Evolutionary conservation across 148 eudicot genomes (phyloP).

Genomic region (Camellia japonica): DNA sequence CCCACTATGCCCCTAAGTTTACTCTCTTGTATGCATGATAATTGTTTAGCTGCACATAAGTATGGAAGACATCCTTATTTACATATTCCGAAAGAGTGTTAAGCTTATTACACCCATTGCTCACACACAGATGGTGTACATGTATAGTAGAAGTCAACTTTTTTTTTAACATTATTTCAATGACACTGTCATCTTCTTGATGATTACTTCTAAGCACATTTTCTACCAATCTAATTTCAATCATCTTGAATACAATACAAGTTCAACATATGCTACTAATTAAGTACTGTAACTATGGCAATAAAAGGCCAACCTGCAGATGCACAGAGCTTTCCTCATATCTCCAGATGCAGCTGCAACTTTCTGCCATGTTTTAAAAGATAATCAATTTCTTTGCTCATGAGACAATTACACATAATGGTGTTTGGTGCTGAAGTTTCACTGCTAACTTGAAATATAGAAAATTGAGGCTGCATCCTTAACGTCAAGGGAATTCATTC

Average conservation of each 20-base stretch:
- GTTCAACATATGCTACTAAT: neutral
- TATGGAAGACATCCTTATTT: too few relatives aligned
- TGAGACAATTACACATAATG: neutral
- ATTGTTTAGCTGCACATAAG: too few relatives aligned
- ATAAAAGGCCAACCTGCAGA: conserved; percentile 69
- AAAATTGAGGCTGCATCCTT: conserved; percentile 1
- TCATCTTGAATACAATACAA: neutral
- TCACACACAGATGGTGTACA: too few relatives aligned
- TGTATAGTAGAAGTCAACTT: neutral
- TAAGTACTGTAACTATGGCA: neutral
- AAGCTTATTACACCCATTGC: too few relatives aligned
- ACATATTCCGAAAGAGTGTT: too few relatives aligned
- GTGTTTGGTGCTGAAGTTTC: conserved; percentile 41
- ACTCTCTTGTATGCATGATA: too few relatives aligned
- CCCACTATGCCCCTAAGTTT: too few relatives aligned
- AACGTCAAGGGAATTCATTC: neutral
- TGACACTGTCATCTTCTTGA: neutral
- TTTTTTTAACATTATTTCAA: neutral
- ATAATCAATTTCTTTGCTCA: neutral
- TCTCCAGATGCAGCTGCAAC: conserved; percentile 98
- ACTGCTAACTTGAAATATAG: conserved; percentile 20
- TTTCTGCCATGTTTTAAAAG: conserved; percentile 48
- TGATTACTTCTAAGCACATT: too few relatives aligned
- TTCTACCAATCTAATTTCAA: neutral
- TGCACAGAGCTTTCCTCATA: conserved; percentile 83